Evolutionary conservation across 768 basidiomycete species (phyloP).

Genomic region (Lepiota brunneoincarnata): DNA sequence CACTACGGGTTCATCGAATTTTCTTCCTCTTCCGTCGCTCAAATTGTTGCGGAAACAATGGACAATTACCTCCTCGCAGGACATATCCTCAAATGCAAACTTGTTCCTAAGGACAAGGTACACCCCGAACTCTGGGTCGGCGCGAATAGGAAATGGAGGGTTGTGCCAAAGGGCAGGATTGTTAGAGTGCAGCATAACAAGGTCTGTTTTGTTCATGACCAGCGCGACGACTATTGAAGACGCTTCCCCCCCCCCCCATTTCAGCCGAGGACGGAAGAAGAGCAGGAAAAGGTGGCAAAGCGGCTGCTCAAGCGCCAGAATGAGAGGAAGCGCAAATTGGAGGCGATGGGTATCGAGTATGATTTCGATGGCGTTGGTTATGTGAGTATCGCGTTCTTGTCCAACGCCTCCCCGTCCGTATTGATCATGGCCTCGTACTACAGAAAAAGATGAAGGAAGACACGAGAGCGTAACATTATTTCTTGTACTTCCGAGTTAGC

Average conservation of each 20-base stretch:
- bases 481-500: background rate
- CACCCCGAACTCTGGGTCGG: conserved; percentile 96
- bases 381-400: conserved; percentile 45
- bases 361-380: conserved; percentile 81
- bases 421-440: background rate
- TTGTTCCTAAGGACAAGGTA: conserved; percentile 85
- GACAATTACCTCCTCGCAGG: conserved; percentile 96
- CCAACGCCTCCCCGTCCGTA: background rate
- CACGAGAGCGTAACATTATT: conserved; percentile 14
- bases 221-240: background rate
- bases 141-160: conserved; percentile 90
- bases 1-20: conserved; percentile 98
- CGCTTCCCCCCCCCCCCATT: background rate
- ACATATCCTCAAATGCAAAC: conserved; percentile 87
- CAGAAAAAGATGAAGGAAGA: conserved; percentile 23
- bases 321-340: conserved; percentile 75
- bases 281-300: conserved; percentile 61
- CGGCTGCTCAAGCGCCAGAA: conserved; percentile 76
- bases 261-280: conserved; percentile 71
- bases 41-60: conserved; percentile 98
- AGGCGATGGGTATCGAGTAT: conserved; percentile 82
- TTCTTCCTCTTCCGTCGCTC: conserved; percentile 80
- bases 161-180: conserved; percentile 70
- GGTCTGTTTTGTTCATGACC: conserved; percentile 37
- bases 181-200: conserved; percentile 79